Percentiles rank a stretch among this genome's conserved stretches.
Conservation (phyloP, 2,329 filamentous ascomycete species). For the Aspergillus awamori region DNA sequence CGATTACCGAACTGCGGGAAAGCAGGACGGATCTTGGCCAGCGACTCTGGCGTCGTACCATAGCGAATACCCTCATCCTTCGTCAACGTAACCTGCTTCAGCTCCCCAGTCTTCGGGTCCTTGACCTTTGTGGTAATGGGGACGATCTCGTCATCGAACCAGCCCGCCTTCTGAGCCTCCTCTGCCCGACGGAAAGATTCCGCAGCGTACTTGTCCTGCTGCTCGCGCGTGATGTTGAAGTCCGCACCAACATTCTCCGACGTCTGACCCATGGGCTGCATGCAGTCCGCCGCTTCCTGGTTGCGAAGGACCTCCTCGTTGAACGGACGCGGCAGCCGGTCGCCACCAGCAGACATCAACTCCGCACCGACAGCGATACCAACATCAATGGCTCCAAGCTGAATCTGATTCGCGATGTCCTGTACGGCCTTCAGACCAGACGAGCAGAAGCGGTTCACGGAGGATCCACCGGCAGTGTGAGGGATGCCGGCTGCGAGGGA, state of each 20-base stretch:
- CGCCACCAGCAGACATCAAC: constrained; percentile 77
- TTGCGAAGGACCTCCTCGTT: constrained; percentile 73
- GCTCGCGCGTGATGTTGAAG: constrained; percentile 78
- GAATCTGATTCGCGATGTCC: constrained; percentile 89
- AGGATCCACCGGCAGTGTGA: constrained; percentile 79
- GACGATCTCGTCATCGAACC: constrained; percentile 91
- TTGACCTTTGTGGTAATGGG: constrained; percentile 82
- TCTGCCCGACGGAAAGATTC: constrained; percentile 89
- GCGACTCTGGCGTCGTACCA: constrained; percentile 80
- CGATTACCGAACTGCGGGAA: constrained; percentile 87
- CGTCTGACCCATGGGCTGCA: constrained; percentile 97
- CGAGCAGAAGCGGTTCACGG: constrained; percentile 95
- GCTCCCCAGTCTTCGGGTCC: constrained; percentile 78
- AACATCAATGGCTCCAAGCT: constrained; percentile 76
- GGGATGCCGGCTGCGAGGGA: constrained; percentile 90
- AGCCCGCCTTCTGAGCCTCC: constrained; percentile 83
- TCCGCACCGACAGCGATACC: constrained; percentile 89
- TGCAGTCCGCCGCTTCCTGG: constrained; percentile 81
- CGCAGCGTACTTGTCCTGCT: constrained; percentile 82
- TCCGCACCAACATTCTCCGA: constrained; percentile 93
- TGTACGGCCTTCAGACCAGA: constrained; percentile 94
- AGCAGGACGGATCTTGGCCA: constrained; percentile 83
- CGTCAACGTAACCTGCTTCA: constrained; percentile 75
- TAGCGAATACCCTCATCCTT: constrained; percentile 88
- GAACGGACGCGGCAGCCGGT: constrained; percentile 72